phyloP scores from a whole-genome alignment of 352 stramenopile genomes.

The Phytophthora hibernalis region DNA sequence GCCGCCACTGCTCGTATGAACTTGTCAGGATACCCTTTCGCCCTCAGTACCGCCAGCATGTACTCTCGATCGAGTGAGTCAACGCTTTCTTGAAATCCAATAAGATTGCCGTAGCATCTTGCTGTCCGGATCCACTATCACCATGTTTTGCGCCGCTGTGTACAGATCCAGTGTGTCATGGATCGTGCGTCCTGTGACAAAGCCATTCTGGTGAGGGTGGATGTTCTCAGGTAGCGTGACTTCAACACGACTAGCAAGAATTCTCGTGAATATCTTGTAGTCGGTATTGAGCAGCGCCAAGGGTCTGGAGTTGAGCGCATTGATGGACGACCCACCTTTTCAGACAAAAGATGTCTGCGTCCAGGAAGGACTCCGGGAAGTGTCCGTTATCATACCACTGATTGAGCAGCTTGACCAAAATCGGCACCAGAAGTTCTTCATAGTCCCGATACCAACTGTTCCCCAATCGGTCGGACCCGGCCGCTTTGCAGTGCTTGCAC shows the following conservation, averaged over 20 bases:
- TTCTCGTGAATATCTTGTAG: not conserved
- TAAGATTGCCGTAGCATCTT: no score
- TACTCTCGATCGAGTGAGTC: constrained; percentile 1
- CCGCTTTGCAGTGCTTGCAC: no score
- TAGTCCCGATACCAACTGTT: not conserved
- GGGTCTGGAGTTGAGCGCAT: not conserved
- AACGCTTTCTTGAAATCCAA: constrained; percentile 6
- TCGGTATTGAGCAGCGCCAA: not conserved
- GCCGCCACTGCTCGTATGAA: not conserved
- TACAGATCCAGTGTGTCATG: not conserved
- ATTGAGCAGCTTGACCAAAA: not conserved
- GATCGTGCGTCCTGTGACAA: not conserved
- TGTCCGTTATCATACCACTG: not conserved
- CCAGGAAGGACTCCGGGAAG: not conserved
- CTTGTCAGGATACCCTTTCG: not conserved
- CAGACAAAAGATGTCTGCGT: not conserved
- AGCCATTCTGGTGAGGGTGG: not conserved
- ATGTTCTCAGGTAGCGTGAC: not conserved
- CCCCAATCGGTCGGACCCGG: not conserved
- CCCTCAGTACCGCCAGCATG: not conserved
- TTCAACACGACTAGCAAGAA: not conserved
- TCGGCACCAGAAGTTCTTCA: not conserved
- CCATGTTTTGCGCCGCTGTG: not conserved
- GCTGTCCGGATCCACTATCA: not conserved
- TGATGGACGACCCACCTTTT: not conserved